Percentiles rank a stretch among this genome's conserved stretches.
Evolutionary conservation across 768 basidiomycete species (phyloP).

Genomic region (Mrakia blollopis): DNA sequence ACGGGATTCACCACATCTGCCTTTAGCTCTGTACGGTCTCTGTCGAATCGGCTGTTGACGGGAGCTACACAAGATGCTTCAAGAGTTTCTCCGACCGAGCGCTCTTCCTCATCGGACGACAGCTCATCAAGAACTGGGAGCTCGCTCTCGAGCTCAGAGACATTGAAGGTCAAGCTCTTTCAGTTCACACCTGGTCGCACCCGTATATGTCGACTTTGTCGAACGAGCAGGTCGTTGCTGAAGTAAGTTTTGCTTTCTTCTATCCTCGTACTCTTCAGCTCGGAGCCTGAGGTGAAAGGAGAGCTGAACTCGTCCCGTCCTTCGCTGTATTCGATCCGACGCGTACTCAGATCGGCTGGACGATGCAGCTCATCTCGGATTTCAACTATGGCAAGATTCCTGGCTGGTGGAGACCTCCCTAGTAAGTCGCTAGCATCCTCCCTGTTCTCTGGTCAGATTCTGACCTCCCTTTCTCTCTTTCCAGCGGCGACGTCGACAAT

Average conservation of each 20-base stretch:
- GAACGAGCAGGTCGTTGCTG: constrained; percentile 63
- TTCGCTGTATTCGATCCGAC: no score
- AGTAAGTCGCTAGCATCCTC: neutral
- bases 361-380: constrained; percentile 70
- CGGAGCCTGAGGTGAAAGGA: no score
- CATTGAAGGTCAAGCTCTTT: neutral
- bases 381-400: constrained; percentile 68
- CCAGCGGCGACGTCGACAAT: constrained; percentile 51
- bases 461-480: no score
- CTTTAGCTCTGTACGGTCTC: no score
- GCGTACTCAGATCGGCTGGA: constrained; percentile 61
- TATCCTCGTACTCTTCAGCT: no score
- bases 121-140: constrained; percentile 17
- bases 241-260: constrained; percentile 38
- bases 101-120: constrained; percentile 61
- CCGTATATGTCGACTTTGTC: constrained; percentile 47
- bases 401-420: constrained; percentile 67
- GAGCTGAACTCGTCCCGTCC: neutral
- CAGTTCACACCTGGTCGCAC: constrained; percentile 25
- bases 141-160: neutral
- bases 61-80: no score
- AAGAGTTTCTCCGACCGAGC: no score
- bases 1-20: no score
- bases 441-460: neutral
- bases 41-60: no score